Evolutionary conservation across 2,329 filamentous ascomycete genomes (phyloP), one percentile per base, ranked within the genome.

Genomic region (Fusarium ramigenum): DNA sequence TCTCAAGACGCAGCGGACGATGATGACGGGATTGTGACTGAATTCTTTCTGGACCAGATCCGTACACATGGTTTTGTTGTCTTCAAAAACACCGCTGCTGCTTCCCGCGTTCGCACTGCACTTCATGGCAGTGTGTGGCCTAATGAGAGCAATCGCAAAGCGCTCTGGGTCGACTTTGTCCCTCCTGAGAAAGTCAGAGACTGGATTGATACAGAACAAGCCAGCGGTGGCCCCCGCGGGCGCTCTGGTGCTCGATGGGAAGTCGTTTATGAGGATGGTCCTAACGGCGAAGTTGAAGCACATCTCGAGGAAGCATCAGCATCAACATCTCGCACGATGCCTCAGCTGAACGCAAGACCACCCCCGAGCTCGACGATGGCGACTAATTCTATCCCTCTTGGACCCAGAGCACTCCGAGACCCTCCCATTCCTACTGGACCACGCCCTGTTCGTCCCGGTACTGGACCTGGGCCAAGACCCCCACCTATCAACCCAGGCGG

Each of bases 161-260:
- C 91, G 2, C 87, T 98, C 2, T 97, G 92, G 89, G 93, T 94
- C 7, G 96, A 99, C 80, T 98, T 96, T 80, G 87, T 98, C 25
- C 96, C 96, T 0, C 88, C 92, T 23, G 90, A 94, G 32, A 89
- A 90, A 72, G 87, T 97, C 8, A 81, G 84, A 19, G 87, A 88
- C 30, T 98, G 95, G 94, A 92, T 97, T 66, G 87, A 89, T 12
- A 87, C 83, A 44, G 94, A 97, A 81, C 84, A 91, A 75, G 81
- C 85, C 19, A 77, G 83, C 75, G 77, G 86, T 21, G 72, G 72
- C 4, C 64, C 72, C 71, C 74, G 84, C 57, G 81, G 87, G 52
- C 80, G 84, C 60, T 81, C 83, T 23, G 78, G 69, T 76, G 80
- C 79, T 10, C 84, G 91, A 30, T 97, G 92, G 90, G 93, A 96